Evolutionary conservation across 1,139 yeast genomes (phyloP), one percentile per base, ranked within the genome.

Genomic region (Suhomyces taliae): DNA sequence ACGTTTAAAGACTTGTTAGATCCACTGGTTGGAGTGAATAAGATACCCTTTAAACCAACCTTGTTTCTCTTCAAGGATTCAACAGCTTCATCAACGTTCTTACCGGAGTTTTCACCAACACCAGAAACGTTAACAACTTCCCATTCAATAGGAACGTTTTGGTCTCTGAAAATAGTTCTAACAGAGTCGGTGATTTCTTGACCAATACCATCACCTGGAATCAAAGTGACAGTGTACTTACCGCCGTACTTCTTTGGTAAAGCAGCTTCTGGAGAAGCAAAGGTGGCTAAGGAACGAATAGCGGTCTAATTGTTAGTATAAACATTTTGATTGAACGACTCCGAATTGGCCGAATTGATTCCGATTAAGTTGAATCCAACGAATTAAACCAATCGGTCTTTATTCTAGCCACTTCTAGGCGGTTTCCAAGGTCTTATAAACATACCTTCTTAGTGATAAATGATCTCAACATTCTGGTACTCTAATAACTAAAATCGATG

Each of bases 191-290:
- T 87, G 69, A 90, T 89, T 77, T 93, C 97, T 67, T 86, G 87
- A 72, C 99, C 99, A 57, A 91, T 87, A 82, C 99, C 99, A 69
- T 93, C 99, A 70, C 91, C 93, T 54, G 98, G 98, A 62, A 93
- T 87, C 68, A 93, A 79, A 48, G 97, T 90, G 50, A 90, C 96
- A 49, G 91, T 87, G 79, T 82, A 91, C 69, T 85, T 86, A 55
- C 97, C 96, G 60, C 98, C 98, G 74, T 90, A 90, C 76, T 90
- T 88, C 79, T 88, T 88, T 63, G 96, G 96, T 62, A 86, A 76
- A 53, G 81, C 81, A 53, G 83, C 66, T 65, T 83, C 89, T 49
- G 84, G 76, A 40, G 77, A 66, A 53, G 81, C 71, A 63, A 74
- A 75, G 42, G 81, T 71, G 50, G 83, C 82, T 57, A 76, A 69